Evolutionary conservation across 768 basidiomycete genomes (phyloP), one percentile per base, ranked within the genome.

Genomic region (Imleria badia): DNA sequence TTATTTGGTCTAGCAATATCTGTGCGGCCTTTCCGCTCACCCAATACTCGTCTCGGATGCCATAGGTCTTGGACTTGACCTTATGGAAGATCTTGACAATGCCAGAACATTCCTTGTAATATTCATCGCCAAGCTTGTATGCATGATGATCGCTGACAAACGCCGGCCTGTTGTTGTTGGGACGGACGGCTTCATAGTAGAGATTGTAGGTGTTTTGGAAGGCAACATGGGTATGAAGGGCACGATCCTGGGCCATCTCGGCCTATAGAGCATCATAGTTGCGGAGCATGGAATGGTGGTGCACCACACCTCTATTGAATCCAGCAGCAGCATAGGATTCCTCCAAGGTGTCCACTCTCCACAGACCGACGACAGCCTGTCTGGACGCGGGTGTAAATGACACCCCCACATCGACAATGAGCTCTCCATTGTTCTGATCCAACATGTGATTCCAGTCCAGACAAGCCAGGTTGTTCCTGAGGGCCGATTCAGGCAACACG

Each of bases 201-300:
- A 64, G 55, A 8, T 64, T 64, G 51, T 65, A 65, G 5, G 58
- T 44, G 31, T 23, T 62, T 26, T 43, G 9, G 42, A 64, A 65
- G 1, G 48, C 29, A 2, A 61, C 12, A 12, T 65, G 62, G 0
- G 49, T 59, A 3, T 56, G 51, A 1, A 36, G 34, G 0, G 22
- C 52, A 35, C 38, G 19, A 6, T 60, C 49, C 26, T 56, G 31
- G 12, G 30, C 7, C 53, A 64, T 65, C 12, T 59, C 47, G 5
- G 61, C 63, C 33, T 65, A 59, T 2, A 65, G 8, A 2, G 31
- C 62, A 11, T 58, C 55, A 52, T 64, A 59, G 1, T 34, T n/a
- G 3, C 31, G 12, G 2, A 63, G 53, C 6, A 38, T 58, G 38
- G 31, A 55, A 1, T 52, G 48, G 10, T 64, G 52, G 19, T 62